Base-by-base conservation (phyloP, 2,329 filamentous ascomycete genomes). In the Hypoxylon sp. region DNA sequence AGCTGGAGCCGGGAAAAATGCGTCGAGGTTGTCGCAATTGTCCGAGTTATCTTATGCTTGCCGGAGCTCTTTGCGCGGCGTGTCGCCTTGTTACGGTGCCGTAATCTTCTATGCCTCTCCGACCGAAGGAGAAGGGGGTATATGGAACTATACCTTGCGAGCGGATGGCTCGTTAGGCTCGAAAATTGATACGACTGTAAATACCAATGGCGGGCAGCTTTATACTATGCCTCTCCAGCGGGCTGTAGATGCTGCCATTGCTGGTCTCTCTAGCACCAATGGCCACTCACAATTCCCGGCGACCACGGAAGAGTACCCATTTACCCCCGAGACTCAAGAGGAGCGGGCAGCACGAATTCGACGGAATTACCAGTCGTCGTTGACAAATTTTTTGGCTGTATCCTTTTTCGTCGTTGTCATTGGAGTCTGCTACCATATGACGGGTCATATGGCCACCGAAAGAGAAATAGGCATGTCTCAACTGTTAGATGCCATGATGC, bases 401-500 rank as follows among this genome's bases (percentile, higher is more conserved):
- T 90, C 90, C 0, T 94, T 97, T 76, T 90, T 97, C 74, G 88
- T 94, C 54, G 91, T 90, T 19, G 86, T 96, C 60, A 90, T 96
- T 50, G 93, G 93, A 60, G 87, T 97, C 26, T 91, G 91, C 39
- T 98, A 97, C 78, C 94, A 98, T 75, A 84, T 97, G 63, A 93
- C 93, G 0, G 94, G 94, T 8, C 90, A 94, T 74, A 91, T 97
- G 78, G 94, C 94, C 6, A 89, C 90, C 1, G 94, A 98, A 80
- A 86, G 94, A 62, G 94, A 98, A 81, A 84, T 90, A 14, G 94
- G 94, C 64, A 96, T 97, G 87, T 93, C 93, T 3, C 92, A 94
- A 70, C 84, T 98, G 29, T 89, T 98, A 47, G 94, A 98, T 80
- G 91, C 93, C 60, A 97, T 97, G 93, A 94, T 96, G 85, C 91